Evolutionary conservation across 176 grass and related monocot species (phyloP), one percentile per base, ranked within the genome.

Genomic region (Tillandsia fasciculata): DNA sequence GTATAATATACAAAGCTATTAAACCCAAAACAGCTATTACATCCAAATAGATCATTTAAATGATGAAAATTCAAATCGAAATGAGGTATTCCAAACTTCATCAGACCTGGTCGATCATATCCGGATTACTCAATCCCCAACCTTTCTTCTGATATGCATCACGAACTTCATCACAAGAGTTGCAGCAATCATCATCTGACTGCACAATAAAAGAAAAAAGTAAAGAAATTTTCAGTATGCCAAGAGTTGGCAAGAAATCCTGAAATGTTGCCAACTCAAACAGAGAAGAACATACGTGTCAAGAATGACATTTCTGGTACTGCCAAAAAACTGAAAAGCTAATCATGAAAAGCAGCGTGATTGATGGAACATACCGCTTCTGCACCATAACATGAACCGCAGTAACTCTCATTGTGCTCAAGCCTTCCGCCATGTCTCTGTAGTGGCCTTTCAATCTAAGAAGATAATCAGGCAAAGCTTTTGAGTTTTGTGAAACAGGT

Each of bases 341-440:
- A 61, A 61, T 61, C 15, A 57, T 4, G 20, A 20, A 50, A 68
- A 26, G 3, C 49, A 70, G 76, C 65, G 68, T 61, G 59, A 71
- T 68, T 57, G 33, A 63, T 66, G 47, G 59, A 12, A 22, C 33
- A 24, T 79, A 93, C 94, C 77, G 63, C 80, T 78, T 90, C 94
- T 59, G 94, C 68, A 81, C 94, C 90, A 83, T 82, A 99, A 59
- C 94, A 99, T 71, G 94, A 99, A 67, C 94, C 94, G 72, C 94
- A 99, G 76, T 99, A 99, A 85, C 75, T 84, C 67, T 99, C 94
- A 74, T 99, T 93, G 64, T 99, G 89, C 74, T 93, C 94, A 88
- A 99, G 94, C 72, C 89, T 93, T 75, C 94, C 89, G 28, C 94
- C 94, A 86, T 99, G 94, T 79, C 84, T 90, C 64, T 99, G 89